Evolutionary conservation across 1,284 basidiomycete genomes (phyloP).

Genomic region (Boletus calvinii): DNA sequence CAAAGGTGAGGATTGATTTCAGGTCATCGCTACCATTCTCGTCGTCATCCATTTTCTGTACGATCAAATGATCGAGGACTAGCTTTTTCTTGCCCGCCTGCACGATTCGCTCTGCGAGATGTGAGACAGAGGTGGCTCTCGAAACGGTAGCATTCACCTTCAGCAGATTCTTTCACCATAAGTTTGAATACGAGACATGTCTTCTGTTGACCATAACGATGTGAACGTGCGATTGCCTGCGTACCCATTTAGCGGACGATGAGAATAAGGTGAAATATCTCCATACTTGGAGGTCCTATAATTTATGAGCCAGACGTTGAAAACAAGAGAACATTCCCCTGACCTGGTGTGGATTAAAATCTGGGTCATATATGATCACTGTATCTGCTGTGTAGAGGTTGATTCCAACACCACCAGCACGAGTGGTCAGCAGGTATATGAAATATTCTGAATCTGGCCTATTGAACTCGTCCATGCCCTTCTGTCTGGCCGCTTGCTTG

Average conservation of each 20-base stretch:
- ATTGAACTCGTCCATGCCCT: slow-evolving; percentile 94
- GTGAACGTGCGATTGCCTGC: slow-evolving; percentile 87
- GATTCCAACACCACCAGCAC: slow-evolving; percentile 96
- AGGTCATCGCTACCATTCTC: slow-evolving; percentile 72
- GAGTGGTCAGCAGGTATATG: slow-evolving; percentile 89
- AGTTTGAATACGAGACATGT: slow-evolving; percentile 88
- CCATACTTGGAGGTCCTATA: slow-evolving; percentile 68
- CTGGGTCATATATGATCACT: slow-evolving; percentile 90
- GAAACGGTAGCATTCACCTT: slow-evolving; percentile 52
- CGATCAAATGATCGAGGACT: slow-evolving; percentile 88
- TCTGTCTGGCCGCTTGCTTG: slow-evolving; percentile 84
- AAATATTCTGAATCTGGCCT: slow-evolving; percentile 83
- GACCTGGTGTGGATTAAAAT: slow-evolving; percentile 93
- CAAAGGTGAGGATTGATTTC: slow-evolving; percentile 79
- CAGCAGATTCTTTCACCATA: slow-evolving; percentile 87
- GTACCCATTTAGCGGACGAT: slow-evolving; percentile 13
- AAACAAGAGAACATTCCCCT: slow-evolving; percentile 18
- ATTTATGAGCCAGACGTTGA: slow-evolving; percentile 5
- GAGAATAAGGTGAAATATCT: slow-evolving; percentile 4
- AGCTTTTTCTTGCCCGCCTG: slow-evolving; percentile 89
- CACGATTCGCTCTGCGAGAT: slow-evolving; percentile 73
- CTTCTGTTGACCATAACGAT: slow-evolving; percentile 81
- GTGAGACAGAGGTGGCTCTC: slow-evolving; percentile 2
- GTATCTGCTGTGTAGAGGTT: slow-evolving; percentile 88
- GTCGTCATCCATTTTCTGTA: slow-evolving; percentile 87